Evolutionary conservation across 208 protist genomes (phyloP), one percentile per base, ranked within the genome.

Genomic region (Endotrypanum monterogeii): DNA sequence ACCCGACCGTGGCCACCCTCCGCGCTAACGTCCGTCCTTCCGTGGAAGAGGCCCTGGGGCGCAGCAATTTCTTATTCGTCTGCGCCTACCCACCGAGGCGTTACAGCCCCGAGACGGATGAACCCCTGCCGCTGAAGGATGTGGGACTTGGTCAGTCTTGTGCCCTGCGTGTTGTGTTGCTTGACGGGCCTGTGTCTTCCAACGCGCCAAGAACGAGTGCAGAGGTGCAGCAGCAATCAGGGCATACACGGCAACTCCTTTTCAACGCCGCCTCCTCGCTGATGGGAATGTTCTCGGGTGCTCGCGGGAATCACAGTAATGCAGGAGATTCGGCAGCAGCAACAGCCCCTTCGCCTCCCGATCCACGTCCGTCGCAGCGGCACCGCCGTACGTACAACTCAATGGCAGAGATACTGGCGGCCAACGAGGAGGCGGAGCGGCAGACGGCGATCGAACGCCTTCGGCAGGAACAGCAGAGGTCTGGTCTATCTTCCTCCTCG

Each of bases 131-230:
- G 30, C 79, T 96, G 52, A 20, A 60, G 32, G 68, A 75, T 23
- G 41, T 96, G 23, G 87, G 77, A 0, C 69, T 96, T 6, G 37
- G 57, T 28, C 82, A 51, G 18, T 90, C 84, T 1, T 83, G 76
- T n/a, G 77, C 83, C 28, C 51, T 96, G 70, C 91, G 89, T 9
- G 89, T 96, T 3, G 83, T 93, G 6, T 14, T 78, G 28, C 76
- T 79, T 9, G 79, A 68, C 16, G 81, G 52, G 18, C 37, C 63
- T 2, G 69, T 46, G 18, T 48, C 41, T 4, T 51, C 62, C 28
- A 55, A 77, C 18, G 67, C 78, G 4, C 25, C 71, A 8, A 68
- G 35, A 44, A 75, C 9, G n/a, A 37, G 9, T n/a, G 28, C 5
- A 30, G 44, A 44, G 50, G 32, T 11, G 52, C 56, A 52, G 41